A percentile compares a stretch with the other conserved stretches of the same genome.
Conservation (phyloP, 2,329 filamentous ascomycete species). For the Ceratocystis huliohia region DNA sequence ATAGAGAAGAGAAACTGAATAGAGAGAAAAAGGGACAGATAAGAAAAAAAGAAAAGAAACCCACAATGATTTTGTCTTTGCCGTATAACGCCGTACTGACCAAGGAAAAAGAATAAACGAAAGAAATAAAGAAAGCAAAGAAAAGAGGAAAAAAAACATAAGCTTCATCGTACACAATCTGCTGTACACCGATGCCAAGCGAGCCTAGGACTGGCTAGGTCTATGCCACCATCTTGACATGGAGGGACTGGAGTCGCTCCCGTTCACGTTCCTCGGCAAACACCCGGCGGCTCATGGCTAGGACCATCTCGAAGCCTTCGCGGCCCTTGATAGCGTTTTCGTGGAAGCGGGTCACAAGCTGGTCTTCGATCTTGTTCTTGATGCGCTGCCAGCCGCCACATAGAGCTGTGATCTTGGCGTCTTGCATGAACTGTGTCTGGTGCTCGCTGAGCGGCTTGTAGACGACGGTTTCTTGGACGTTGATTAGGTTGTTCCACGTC, state of each 20-base stretch:
- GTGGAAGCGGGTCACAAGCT: conserved; percentile 73
- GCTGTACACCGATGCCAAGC: neutral
- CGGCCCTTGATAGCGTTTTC: conserved; percentile 85
- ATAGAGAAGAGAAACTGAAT: neutral
- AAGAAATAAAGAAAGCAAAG: neutral
- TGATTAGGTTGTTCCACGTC: conserved; percentile 81
- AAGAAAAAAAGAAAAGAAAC: conserved; percentile 10
- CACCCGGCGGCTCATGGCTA: conserved; percentile 82
- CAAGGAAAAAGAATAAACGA: conserved; percentile 9
- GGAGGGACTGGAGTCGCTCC: conserved; percentile 26
- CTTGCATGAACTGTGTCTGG: conserved; percentile 73
- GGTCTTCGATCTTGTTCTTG: conserved; percentile 90
- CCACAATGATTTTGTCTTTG: conserved; percentile 1
- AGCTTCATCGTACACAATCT: neutral
- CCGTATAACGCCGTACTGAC: neutral
- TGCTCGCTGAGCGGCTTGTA: conserved; percentile 52
- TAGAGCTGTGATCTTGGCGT: conserved; percentile 82
- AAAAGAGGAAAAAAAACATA: neutral
- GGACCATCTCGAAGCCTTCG: conserved; percentile 88
- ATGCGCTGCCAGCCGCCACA: conserved; percentile 97
- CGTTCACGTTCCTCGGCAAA: conserved; percentile 79
- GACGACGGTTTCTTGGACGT: conserved; percentile 81
- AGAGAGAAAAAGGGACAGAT: neutral
- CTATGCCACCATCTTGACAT: conserved; percentile 8
- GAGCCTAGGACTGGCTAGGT: neutral